These are phyloP conservation scores for Vararia minispora DNA, from an alignment of 768 basidiomycete species.

Conservation along the genomic window DNA sequence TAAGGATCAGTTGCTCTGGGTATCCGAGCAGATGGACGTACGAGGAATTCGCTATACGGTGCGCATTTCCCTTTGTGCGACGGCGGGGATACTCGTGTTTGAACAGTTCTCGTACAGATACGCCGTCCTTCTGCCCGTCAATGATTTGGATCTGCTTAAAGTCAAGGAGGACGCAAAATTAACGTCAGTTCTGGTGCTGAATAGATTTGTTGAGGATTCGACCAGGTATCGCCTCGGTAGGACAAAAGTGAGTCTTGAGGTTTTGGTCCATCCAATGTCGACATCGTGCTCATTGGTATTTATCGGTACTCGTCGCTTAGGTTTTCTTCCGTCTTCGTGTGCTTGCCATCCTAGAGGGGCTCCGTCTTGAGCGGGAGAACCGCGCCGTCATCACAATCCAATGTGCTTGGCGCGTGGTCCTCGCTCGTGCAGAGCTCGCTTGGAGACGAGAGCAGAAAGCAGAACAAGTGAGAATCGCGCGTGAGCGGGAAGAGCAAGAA, in stretches of 20 bases:
- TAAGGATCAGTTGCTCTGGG: constrained; percentile 94
- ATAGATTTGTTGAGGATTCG: constrained; percentile 78
- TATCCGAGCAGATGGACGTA: constrained; percentile 97
- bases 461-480: too few species aligned
- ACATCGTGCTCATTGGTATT: too few species aligned
- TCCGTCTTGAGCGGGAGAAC: constrained; percentile 82
- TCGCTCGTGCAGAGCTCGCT: too few species aligned
- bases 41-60: constrained; percentile 96
- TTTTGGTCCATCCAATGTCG: too few species aligned
- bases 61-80: constrained; percentile 20
- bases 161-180: constrained; percentile 66
- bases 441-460: too few species aligned
- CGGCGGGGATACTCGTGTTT: too few species aligned
- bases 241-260: too few species aligned
- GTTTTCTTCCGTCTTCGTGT: constrained; percentile 99
- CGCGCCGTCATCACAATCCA: constrained; percentile 86
- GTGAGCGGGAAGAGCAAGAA: too few species aligned
- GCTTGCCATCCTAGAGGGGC: constrained; percentile 89
- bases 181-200: constrained; percentile 77
- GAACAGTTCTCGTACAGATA: constrained; percentile 46
- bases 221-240: constrained; percentile 97
- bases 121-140: constrained; percentile 89
- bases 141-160: constrained; percentile 80
- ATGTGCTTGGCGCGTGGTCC: too few species aligned
- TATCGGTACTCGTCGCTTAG: too few species aligned